Conservation (phyloP, 148 eudicot species). For the Pharnaceum exiguum region DNA sequence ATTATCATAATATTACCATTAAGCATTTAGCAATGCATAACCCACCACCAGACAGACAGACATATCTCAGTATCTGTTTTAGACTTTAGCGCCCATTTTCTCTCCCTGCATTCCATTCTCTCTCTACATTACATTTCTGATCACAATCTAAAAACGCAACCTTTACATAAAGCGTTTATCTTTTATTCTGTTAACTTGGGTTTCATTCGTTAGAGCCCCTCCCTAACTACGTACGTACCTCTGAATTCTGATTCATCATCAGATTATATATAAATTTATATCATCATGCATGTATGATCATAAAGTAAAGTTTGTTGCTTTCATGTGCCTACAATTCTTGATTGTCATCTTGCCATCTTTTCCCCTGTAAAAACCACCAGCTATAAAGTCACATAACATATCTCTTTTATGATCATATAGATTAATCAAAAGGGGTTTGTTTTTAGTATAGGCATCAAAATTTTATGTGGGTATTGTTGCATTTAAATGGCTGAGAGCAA, state of each 20-base stretch:
- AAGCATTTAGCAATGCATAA: not conserved
- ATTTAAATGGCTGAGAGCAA: conserved; percentile 19
- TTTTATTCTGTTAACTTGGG: conserved; percentile 7
- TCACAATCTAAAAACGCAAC: conserved; percentile 3
- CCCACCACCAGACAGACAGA: not conserved
- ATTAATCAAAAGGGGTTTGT: not conserved
- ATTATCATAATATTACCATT: not conserved
- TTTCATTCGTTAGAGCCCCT: not conserved
- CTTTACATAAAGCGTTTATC: conserved; percentile 15
- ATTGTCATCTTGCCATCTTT: conserved; percentile 7
- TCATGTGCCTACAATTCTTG: conserved; percentile 18
- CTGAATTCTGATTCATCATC: not conserved
- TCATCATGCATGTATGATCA: not conserved
- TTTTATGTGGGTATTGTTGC: conserved; percentile 4
- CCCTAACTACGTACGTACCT: not conserved
- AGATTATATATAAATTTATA: too few species aligned
- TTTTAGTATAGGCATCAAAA: not conserved
- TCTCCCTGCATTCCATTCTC: not conserved
- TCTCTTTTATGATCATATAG: not conserved
- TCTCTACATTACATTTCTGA: conserved; percentile 8
- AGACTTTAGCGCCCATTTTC: conserved; percentile 15
- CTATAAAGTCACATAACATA: not conserved
- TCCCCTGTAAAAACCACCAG: not conserved
- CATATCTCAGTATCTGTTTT: conserved; percentile 17
- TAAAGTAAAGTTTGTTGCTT: conserved; percentile 19